A percentile compares a stretch with the other conserved stretches of the same genome.
These are phyloP conservation scores for Violaceomyces palustris DNA, from an alignment of 1,284 basidiomycete genomes.

Conservation along the genomic window DNA sequence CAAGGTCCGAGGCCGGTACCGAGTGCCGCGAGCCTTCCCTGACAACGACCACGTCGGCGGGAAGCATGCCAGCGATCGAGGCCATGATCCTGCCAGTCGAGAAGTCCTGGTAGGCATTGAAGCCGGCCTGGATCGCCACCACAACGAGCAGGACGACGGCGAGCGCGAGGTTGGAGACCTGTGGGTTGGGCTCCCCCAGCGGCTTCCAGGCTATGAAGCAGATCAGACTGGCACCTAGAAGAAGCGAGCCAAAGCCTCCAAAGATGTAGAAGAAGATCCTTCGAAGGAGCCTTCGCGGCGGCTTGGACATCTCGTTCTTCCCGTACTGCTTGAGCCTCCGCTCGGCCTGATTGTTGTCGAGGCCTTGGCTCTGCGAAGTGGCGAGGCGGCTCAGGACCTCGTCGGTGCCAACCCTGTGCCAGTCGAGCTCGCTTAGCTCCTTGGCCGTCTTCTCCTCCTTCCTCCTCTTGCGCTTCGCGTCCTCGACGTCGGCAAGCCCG, in stretches of 20 bases:
- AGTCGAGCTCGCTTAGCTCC: slow-evolving; percentile 55
- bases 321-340: slow-evolving; percentile 57
- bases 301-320: slow-evolving; percentile 58
- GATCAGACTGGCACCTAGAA: slow-evolving; percentile 60
- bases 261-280: slow-evolving; percentile 60
- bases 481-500: slow-evolving; percentile 12
- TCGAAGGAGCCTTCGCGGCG: slow-evolving; percentile 57
- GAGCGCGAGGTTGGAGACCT: slow-evolving; percentile 59
- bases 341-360: slow-evolving; percentile 59
- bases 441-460: slow-evolving; percentile 19
- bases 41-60: slow-evolving; percentile 60
- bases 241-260: slow-evolving; percentile 61
- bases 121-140: slow-evolving; percentile 55
- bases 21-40: slow-evolving; percentile 61
- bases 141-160: slow-evolving; percentile 54
- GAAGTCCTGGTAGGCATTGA: slow-evolving; percentile 57
- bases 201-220: slow-evolving; percentile 60
- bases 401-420: slow-evolving; percentile 58
- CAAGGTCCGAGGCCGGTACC: slow-evolving; percentile 64
- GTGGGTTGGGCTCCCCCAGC: slow-evolving; percentile 57
- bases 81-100: slow-evolving; percentile 45
- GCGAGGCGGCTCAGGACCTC: slow-evolving; percentile 59
- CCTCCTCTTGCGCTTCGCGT: slow-evolving; percentile 4
- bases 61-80: slow-evolving; percentile 59
- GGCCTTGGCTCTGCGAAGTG: slow-evolving; percentile 55